Conservation (phyloP, 257 asterid genomes). For the Solanum pimpinellifolium region DNA sequence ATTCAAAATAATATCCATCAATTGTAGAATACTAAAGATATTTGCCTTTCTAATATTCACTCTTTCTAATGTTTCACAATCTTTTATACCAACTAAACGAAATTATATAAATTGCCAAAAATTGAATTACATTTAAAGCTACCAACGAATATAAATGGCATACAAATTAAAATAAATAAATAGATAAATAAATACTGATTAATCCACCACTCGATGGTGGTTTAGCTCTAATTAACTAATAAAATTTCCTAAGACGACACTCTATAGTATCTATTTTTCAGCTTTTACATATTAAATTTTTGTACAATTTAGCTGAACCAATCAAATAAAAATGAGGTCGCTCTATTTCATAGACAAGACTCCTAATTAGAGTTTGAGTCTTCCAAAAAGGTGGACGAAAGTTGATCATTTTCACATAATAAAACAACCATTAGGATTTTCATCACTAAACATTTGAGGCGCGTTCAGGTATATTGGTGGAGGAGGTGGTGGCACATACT, state of each 20-base stretch:
- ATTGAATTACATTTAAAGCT: not conserved
- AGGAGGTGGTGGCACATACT: slow-evolving; percentile 46
- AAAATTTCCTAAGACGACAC: not conserved
- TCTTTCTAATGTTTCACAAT: no score
- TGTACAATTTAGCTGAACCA: slow-evolving; percentile 20
- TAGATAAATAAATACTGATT: not conserved
- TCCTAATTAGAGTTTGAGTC: not conserved
- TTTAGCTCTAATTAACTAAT: not conserved
- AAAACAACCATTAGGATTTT: slow-evolving; percentile 74
- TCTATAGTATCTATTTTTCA: not conserved
- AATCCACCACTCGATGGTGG: slow-evolving; percentile 1
- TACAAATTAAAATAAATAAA: slow-evolving; percentile 2
- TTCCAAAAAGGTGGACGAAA: not conserved
- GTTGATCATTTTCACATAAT: slow-evolving; percentile 39
- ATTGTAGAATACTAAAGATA: no score
- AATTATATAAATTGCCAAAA: not conserved
- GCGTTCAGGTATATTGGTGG: slow-evolving; percentile 9
- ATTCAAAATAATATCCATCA: no score
- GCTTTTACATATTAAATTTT: not conserved
- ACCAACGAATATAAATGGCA: not conserved
- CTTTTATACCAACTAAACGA: not conserved
- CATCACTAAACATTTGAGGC: slow-evolving; percentile 65
- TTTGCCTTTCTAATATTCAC: no score
- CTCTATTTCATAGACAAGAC: not conserved
- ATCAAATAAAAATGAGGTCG: not conserved